Base-by-base conservation (phyloP, 1,284 basidiomycete genomes). In the Pterula multifida region DNA sequence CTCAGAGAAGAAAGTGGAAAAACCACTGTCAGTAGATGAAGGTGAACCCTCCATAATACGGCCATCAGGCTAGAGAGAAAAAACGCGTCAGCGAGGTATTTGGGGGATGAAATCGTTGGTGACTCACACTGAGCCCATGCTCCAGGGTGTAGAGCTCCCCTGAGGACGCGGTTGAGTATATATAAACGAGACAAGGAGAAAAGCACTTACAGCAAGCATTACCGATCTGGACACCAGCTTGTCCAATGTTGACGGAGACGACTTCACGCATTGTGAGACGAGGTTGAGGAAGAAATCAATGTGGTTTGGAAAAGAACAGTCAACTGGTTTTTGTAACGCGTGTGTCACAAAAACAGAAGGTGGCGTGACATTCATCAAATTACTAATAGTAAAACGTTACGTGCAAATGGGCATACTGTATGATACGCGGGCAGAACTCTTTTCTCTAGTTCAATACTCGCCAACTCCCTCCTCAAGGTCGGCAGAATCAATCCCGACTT, bases 221-320 rank as follows among this genome's bases (percentile, higher is more conserved):
- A 67, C 92, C 91, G 62, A 96, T 94, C 75, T 94, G 91, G 60
- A 94, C 87, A 85, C 90, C 90, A 64, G 91, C 91, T 73, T 94
- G 90, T 61, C 90, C 90, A 67, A 94, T 90, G 68, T 93, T 90
- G 64, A 94, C 74, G 63, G 90, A 93, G 73, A 94, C 91, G 69
- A 94, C 90, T 86, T 89, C 85, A 75, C 85, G 84, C 85, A 89
- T 89, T 55, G 53, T 57, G 19, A 24, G 47, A 25, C 25, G 46
- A 28, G 28, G 28, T 32, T 32, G 28, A 32, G 39, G 39, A 42
- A 17, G 39, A 42, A 17, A 42, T 42, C 39, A 32, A 32, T 32
- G 39, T 42, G 39, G 39, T 42, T 42, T 6, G 39, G 17, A 42
- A 42, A 42, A 19, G 17, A 42, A 22, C 6, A 19, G 6, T 17